Percentiles rank a stretch among this genome's conserved stretches.
Conservation (phyloP, 192 early-diverging fungal species). For the Linnemannia hyalina region DNA sequence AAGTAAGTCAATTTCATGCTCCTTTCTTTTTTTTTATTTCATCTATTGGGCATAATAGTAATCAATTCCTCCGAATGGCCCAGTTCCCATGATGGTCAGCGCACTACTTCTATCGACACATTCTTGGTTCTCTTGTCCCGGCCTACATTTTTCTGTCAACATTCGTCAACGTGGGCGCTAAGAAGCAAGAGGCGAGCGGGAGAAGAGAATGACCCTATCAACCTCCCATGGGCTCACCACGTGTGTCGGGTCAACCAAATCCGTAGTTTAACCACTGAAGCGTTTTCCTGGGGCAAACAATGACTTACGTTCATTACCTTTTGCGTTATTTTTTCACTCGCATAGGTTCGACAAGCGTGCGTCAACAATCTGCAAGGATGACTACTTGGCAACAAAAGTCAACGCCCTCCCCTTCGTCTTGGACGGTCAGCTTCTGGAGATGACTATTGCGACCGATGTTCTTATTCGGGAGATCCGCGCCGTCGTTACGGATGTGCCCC, state of each 20-base stretch:
- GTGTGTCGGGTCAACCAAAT: neutral
- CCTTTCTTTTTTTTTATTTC: neutral
- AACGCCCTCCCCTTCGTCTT: conserved; percentile 59
- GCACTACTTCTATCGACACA: neutral
- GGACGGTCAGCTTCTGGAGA: conserved; percentile 44
- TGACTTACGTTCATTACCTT: neutral
- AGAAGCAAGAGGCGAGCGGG: neutral
- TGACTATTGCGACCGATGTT: conserved; percentile 35
- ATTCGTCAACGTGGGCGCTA: neutral
- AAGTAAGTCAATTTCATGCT: conserved; percentile 58
- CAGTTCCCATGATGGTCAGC: neutral
- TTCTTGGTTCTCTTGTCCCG: neutral
- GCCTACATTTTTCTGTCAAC: neutral
- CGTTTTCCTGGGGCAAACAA: neutral
- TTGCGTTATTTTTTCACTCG: neutral
- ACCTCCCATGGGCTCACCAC: neutral
- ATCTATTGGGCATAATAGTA: neutral
- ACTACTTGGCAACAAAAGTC: conserved; percentile 66
- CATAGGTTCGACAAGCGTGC: conserved; percentile 67
- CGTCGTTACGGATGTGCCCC: conserved; percentile 37
- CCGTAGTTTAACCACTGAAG: neutral
- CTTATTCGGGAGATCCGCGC: conserved; percentile 43
- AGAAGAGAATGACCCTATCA: neutral
- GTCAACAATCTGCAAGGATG: conserved; percentile 42
- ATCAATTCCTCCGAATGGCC: neutral